Evolutionary conservation across 2,329 filamentous ascomycete species (phyloP), one percentile per base, ranked within the genome.

Genomic region (Boeremia lycopersici): DNA sequence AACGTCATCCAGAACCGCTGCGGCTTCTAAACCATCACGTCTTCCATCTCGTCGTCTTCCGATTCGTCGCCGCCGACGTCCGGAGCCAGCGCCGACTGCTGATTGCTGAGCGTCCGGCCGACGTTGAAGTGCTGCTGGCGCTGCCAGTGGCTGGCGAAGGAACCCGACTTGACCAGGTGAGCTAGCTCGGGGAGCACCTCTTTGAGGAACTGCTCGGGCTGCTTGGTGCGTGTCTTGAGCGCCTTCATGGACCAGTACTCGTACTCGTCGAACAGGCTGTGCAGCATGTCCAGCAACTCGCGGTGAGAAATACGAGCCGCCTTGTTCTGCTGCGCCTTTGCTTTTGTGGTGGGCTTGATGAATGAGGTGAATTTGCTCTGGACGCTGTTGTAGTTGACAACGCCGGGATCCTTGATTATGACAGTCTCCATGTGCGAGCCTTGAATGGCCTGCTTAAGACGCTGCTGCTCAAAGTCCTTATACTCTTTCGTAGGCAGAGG

Each of bases 231-330:
- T 45, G 86, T 82, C 60, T 91, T 91, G 64, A 99, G 84, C 5
- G 89, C 86, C 70, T 91, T 93, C 82, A 98, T 90, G n/a, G 89
- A 87, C 93, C 93, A 99, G 76, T 95, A 98, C 66, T 88, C 87
- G 81, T 89, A 96, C 68, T 89, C 81, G 52, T 88, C 85, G 85
- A 97, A 99, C 71, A 88, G 89, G 43, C 84, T 79, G 79, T 93
- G 92, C 57, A 99, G 87, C 61, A 86, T 84, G 77, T 97, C 93
- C 77, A 96, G 79, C 59, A 99, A 86, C 68, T 95, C 89, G 80
- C 91, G 89, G 75, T 93, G 87, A 39, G 91, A 88, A 77, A 98
- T 93, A 77, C 95, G 93, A 30, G 91, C 89, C 26, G 90, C 89
- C 80, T 98, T 97, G 77, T 91, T 88, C 48, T 64, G 60, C 45